phyloP scores from a whole-genome alignment of 2,329 filamentous ascomycete genomes.

The Talaromyces sp. region DNA sequence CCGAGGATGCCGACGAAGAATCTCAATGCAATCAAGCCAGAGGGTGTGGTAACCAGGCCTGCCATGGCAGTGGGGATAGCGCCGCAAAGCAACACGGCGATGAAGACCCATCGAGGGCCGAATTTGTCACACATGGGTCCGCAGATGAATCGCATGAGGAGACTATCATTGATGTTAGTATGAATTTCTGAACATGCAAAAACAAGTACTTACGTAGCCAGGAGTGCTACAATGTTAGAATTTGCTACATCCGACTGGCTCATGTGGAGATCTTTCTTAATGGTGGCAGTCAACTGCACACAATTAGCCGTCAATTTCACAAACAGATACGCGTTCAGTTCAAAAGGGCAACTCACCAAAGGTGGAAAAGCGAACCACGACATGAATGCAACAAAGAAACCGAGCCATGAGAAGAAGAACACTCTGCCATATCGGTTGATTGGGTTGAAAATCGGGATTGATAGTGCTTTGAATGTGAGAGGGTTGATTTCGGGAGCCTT shows the following conservation, averaged over 20 bases:
- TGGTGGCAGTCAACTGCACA: slow-evolving; percentile 65
- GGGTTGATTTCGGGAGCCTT: slow-evolving; percentile 73
- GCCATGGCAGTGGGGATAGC: slow-evolving; percentile 79
- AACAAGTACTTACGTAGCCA: slow-evolving; percentile 57
- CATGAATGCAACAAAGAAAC: slow-evolving; percentile 84
- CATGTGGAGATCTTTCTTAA: slow-evolving; percentile 74
- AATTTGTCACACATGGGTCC: slow-evolving; percentile 84
- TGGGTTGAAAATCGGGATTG: slow-evolving; percentile 75
- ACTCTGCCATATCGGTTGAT: slow-evolving; percentile 78
- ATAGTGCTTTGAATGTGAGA: slow-evolving; percentile 76
- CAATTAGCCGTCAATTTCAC: neutral
- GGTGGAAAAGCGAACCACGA: slow-evolving; percentile 91
- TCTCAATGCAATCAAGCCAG: slow-evolving; percentile 48
- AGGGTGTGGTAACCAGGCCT: slow-evolving; percentile 67
- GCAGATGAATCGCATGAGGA: slow-evolving; percentile 73
- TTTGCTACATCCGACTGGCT: slow-evolving; percentile 72
- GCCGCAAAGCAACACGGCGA: slow-evolving; percentile 71
- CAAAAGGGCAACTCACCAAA: slow-evolving; percentile 54
- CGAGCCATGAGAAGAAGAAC: slow-evolving; percentile 86
- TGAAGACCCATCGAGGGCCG: slow-evolving; percentile 78
- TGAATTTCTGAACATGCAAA: neutral
- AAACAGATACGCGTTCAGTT: neutral
- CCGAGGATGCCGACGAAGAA: slow-evolving; percentile 48
- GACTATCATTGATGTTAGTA: slow-evolving; percentile 39
- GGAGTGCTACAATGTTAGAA: slow-evolving; percentile 83